These are phyloP conservation scores for Coniochaeta pulveracea DNA, from an alignment of 2,329 filamentous ascomycete genomes.

Conservation along the genomic window DNA sequence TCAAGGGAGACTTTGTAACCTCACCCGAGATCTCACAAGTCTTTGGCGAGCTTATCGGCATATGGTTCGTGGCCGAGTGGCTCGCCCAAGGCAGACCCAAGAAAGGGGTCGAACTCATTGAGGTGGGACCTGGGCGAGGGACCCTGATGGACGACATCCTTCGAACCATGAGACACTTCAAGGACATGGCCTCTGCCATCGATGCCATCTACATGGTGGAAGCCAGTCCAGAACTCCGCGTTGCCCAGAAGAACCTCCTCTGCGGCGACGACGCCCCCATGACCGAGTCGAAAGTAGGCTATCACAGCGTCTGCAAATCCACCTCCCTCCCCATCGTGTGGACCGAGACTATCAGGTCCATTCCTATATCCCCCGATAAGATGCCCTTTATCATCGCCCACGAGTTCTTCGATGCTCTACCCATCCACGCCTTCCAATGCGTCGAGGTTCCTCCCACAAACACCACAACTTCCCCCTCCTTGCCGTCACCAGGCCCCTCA, in stretches of 20 bases:
- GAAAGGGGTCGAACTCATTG: constrained; percentile 75
- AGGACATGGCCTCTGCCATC: constrained; percentile 61
- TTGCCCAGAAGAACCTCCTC: constrained; percentile 69
- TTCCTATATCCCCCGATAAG: constrained; percentile 57
- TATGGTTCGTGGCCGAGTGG: constrained; percentile 97
- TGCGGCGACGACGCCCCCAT: constrained; percentile 61
- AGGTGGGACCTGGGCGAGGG: constrained; percentile 86
- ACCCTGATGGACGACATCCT: constrained; percentile 97
- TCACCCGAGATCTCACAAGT: constrained; percentile 96
- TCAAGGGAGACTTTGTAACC: constrained; percentile 89
- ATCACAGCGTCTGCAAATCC: constrained; percentile 66
- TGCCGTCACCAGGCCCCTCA: constrained; percentile 28
- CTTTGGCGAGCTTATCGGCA: constrained; percentile 85
- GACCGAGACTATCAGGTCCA: constrained; percentile 80
- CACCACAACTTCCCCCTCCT: constrained; percentile 24
- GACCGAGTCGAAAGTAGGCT: constrained; percentile 61
- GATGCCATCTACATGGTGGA: constrained; percentile 91
- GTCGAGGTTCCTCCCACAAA: constrained; percentile 29
- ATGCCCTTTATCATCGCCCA: constrained; percentile 92
- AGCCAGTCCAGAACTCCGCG: constrained; percentile 69
- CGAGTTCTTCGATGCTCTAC: constrained; percentile 96
- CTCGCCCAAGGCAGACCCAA: constrained; percentile 72
- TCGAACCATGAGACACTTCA: constrained; percentile 79
- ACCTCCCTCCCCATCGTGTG: constrained; percentile 67
- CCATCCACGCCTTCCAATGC: constrained; percentile 89